phyloP scores from a whole-genome alignment of 139 green algal genomes.

The Eudorina sp. region DNA sequence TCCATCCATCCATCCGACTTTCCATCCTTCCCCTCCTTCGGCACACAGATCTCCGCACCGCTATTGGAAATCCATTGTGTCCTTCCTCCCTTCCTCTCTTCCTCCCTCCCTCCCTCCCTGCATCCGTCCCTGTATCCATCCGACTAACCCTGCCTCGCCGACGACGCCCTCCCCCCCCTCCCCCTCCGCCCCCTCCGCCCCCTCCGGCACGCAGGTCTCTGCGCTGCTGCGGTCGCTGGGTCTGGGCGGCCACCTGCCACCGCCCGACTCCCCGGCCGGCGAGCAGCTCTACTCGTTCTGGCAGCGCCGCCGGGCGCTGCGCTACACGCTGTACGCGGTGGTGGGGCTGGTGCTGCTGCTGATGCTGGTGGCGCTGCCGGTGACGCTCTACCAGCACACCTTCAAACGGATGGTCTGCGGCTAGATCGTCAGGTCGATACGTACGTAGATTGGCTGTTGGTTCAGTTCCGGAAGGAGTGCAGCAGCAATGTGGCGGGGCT shows the following conservation, averaged over 20 bases:
- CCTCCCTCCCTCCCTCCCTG: background rate
- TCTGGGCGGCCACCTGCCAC: background rate
- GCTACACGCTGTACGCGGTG: background rate
- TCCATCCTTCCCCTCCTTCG: no score
- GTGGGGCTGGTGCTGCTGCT: background rate
- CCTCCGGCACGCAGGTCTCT: background rate
- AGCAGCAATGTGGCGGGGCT: no score
- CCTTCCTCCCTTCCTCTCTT: background rate
- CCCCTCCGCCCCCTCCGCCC: background rate
- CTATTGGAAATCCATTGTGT: no score
- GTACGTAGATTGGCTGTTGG: no score
- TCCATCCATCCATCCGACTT: no score
- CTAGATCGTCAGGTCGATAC: no score
- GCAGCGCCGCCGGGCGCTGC: slow-evolving; percentile 22
- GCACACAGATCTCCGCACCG: no score
- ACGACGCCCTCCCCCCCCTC: background rate
- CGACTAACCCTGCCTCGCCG: background rate
- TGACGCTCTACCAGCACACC: slow-evolving; percentile 5
- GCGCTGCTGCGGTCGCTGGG: background rate
- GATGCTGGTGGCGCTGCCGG: background rate
- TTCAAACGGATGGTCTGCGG: slow-evolving; percentile 26
- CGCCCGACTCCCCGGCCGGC: background rate
- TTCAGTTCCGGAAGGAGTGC: no score
- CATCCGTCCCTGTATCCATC: background rate
- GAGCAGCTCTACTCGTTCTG: slow-evolving; percentile 40